Conservation (phyloP, 805 yeast genomes). For the Starmerella apis region DNA sequence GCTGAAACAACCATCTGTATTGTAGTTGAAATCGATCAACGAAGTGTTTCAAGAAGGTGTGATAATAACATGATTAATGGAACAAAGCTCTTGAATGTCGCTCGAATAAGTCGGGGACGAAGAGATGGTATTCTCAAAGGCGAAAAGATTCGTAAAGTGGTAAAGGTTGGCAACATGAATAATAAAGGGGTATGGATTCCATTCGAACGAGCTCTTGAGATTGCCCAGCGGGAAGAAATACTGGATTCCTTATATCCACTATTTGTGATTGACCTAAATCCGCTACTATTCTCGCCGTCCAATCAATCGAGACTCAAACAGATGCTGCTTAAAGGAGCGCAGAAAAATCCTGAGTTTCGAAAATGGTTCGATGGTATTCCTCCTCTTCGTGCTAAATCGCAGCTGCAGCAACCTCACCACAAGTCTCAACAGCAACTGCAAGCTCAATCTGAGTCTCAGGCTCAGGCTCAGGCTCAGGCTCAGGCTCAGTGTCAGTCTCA, state of each 20-base stretch:
- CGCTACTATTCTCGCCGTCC: constrained; percentile 30
- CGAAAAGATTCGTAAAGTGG: constrained; percentile 25
- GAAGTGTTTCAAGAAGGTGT: constrained; percentile 21
- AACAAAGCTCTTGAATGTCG: constrained; percentile 26
- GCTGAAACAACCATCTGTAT: constrained; percentile 24
- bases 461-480: too few species aligned
- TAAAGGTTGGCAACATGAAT: constrained; percentile 25
- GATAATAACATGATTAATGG: constrained; percentile 29
- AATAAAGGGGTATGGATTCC: constrained; percentile 28
- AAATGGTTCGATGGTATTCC: constrained; percentile 23
- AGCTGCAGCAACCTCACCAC: neutral
- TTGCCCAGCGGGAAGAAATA: constrained; percentile 20
- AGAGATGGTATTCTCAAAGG: constrained; percentile 26
- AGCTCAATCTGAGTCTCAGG: neutral
- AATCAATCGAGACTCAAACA: constrained; percentile 31
- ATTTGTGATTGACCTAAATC: constrained; percentile 23
- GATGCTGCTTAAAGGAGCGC: constrained; percentile 30
- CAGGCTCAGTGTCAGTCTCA: too few species aligned
- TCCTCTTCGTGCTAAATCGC: neutral
- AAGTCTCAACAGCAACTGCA: neutral
- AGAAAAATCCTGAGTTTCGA: constrained; percentile 21
- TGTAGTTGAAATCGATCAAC: constrained; percentile 18
- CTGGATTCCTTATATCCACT: constrained; percentile 24
- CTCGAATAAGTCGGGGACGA: constrained; percentile 24
- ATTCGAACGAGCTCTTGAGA: constrained; percentile 25